Evolutionary conservation across 306 rosid species (phyloP).

Genomic region (Castanospermum australe): DNA sequence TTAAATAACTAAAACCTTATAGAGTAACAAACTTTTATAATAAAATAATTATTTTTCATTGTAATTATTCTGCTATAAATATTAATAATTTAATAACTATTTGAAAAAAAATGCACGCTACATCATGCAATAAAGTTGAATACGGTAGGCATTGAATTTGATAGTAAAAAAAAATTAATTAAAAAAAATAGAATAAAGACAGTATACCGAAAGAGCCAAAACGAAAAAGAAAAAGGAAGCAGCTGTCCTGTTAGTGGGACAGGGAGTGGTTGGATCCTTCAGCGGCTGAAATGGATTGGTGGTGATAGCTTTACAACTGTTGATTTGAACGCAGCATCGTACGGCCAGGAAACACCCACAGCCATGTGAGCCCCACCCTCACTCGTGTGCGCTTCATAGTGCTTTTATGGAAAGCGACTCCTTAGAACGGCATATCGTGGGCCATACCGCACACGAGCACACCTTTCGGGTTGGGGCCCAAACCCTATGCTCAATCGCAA

Average conservation of each 20-base stretch:
- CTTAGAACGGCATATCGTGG: not conserved
- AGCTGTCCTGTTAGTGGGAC: not conserved
- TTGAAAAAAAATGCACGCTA: too few species aligned
- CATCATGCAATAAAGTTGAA: too few species aligned
- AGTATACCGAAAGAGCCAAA: not conserved
- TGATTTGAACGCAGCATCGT: slow-evolving; percentile 32
- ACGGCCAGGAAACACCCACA: slow-evolving; percentile 38
- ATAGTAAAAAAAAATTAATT: too few species aligned
- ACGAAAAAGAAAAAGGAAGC: not conserved
- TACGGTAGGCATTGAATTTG: too few species aligned
- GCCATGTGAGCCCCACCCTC: slow-evolving; percentile 30
- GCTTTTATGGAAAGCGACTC: slow-evolving; percentile 27
- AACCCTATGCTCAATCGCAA: not conserved
- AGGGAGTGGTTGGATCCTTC: slow-evolving; percentile 18
- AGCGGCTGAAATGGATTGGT: slow-evolving; percentile 30
- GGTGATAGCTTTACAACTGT: slow-evolving; percentile 44
- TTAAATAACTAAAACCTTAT: too few species aligned
- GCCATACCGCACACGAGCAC: slow-evolving; percentile 14
- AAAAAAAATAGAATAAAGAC: not conserved
- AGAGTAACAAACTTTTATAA: too few species aligned
- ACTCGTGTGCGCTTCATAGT: slow-evolving; percentile 28
- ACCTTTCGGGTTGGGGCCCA: not conserved
- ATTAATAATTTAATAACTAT: too few species aligned
- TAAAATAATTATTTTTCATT: too few species aligned
- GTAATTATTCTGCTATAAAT: too few species aligned